Evolutionary conservation across 371 early-diverging fungal genomes (phyloP).

Genomic region (Syncephalis fuscata): DNA sequence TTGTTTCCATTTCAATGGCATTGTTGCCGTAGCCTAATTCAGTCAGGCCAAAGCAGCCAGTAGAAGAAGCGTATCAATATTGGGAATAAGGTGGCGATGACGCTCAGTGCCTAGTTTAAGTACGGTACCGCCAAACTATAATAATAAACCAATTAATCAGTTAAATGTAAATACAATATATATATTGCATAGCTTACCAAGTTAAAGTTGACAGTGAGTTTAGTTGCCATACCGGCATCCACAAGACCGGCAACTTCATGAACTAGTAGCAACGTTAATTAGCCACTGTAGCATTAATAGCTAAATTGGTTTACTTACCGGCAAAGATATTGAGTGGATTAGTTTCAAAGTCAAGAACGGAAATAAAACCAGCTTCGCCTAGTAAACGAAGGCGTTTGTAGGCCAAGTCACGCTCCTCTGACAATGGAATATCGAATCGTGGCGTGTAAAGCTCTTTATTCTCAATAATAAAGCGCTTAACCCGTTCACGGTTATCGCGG

Average conservation of each 20-base stretch:
- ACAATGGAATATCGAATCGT: constrained; percentile 31
- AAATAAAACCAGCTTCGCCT: constrained; percentile 35
- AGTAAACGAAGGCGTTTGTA: constrained; percentile 38
- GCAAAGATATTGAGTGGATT: constrained; percentile 57
- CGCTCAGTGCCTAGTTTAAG: constrained; percentile 52
- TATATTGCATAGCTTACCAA: constrained; percentile 7
- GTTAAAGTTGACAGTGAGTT: constrained; percentile 31
- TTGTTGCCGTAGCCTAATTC: constrained; percentile 63
- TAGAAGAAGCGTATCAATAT: constrained; percentile 30
- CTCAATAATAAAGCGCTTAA: constrained; percentile 18
- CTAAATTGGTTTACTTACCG: constrained; percentile 14
- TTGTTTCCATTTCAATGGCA: constrained; percentile 59
- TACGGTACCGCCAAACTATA: constrained; percentile 37
- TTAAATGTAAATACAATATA: not conserved
- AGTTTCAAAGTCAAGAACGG: constrained; percentile 48
- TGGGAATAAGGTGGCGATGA: constrained; percentile 32
- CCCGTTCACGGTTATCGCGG: constrained; percentile 21
- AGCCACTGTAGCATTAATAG: not conserved
- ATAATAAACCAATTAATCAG: not conserved
- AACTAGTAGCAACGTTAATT: constrained; percentile 8
- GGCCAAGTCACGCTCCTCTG: constrained; percentile 42
- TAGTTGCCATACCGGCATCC: constrained; percentile 50
- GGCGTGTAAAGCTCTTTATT: constrained; percentile 28
- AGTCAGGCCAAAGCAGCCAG: constrained; percentile 55
- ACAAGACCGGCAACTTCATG: constrained; percentile 55